Conservation (phyloP, 306 rosid genomes). For the Luffa aegyptiaca region DNA sequence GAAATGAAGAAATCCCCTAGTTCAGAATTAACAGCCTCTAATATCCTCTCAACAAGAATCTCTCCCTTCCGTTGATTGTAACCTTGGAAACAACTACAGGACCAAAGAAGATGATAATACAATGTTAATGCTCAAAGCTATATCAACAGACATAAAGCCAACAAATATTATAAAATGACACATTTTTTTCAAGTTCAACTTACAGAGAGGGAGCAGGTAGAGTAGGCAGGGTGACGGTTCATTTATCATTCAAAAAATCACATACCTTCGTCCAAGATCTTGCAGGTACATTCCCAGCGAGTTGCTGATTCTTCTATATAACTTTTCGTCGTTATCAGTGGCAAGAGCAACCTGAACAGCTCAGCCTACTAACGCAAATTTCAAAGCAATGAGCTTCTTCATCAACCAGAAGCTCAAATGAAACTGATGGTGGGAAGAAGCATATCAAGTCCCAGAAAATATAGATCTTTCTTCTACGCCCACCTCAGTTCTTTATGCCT, state of each 20-base stretch:
- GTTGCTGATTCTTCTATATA: slow-evolving; percentile 20
- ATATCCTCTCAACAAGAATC: not conserved
- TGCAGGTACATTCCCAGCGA: slow-evolving; percentile 26
- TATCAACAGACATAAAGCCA: not conserved
- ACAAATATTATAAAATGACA: not conserved
- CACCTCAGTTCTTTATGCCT: slow-evolving; percentile 81
- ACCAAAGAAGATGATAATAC: not conserved
- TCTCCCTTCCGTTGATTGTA: not conserved
- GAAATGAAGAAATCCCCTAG: not conserved
- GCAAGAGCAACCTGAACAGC: slow-evolving; percentile 14
- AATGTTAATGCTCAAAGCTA: not conserved
- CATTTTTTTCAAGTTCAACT: not conserved
- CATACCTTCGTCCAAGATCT: slow-evolving; percentile 50
- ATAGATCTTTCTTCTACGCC: slow-evolving; percentile 29
- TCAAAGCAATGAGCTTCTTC: slow-evolving; percentile 24
- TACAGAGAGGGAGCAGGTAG: not conserved
- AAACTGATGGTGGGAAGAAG: slow-evolving; percentile 49
- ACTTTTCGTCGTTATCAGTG: slow-evolving; percentile 23
- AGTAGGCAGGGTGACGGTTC: not conserved
- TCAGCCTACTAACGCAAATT: not conserved
- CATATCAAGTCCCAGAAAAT: not conserved
- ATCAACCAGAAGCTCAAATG: slow-evolving; percentile 35
- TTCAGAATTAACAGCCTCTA: not conserved
- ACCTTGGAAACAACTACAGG: not conserved
- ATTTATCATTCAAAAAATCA: not conserved